These are phyloP conservation scores for Prinsepia uniflora DNA, from an alignment of 306 rosid species.

Conservation along the genomic window DNA sequence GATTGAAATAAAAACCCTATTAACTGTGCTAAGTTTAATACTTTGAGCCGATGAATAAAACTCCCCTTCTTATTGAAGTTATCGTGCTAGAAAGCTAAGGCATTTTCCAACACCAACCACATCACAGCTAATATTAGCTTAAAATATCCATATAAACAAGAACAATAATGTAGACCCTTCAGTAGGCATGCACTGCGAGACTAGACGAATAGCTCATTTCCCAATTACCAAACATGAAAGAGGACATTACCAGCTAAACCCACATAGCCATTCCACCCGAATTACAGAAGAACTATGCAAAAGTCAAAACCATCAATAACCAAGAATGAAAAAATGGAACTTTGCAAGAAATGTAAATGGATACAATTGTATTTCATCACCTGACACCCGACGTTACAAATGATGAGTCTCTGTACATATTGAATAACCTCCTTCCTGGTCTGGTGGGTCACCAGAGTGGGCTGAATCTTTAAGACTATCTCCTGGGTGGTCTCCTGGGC, in stretches of 20 bases:
- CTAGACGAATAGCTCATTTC: background rate
- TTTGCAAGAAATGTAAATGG: background rate
- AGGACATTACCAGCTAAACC: background rate
- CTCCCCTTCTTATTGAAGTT: background rate
- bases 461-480: slow-evolving; percentile 34
- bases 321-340: background rate
- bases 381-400: slow-evolving; percentile 29
- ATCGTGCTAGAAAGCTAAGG: background rate
- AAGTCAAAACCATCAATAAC: background rate
- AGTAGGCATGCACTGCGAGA: background rate
- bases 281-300: background rate
- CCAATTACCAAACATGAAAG: background rate
- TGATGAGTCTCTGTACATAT: slow-evolving; percentile 33
- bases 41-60: background rate
- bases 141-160: background rate
- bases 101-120: background rate
- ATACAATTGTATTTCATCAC: slow-evolving; percentile 11
- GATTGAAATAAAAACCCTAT: background rate
- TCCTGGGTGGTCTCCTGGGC: slow-evolving; percentile 21
- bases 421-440: slow-evolving; percentile 32
- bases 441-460: slow-evolving; percentile 33
- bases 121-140: background rate
- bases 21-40: background rate
- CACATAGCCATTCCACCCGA: background rate
- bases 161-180: background rate